phyloP scores from a whole-genome alignment of 2,329 filamentous ascomycete genomes.

The Botrytis pseudocinerea region DNA sequence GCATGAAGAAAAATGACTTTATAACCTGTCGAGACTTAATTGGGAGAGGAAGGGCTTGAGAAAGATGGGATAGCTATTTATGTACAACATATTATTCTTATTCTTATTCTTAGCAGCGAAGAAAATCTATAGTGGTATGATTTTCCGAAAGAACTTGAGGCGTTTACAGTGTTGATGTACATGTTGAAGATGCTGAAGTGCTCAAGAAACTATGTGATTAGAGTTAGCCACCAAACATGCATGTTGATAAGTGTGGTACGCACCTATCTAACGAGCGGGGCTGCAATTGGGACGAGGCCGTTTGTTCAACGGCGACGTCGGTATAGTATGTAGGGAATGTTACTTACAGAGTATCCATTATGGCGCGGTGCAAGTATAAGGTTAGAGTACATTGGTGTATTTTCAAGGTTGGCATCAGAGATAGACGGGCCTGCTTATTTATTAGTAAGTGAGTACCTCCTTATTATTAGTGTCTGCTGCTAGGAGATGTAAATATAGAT shows the following conservation, averaged over 20 bases:
- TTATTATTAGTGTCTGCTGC: too few species aligned
- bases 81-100: not conserved
- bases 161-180: not conserved
- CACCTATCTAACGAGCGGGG: too few species aligned
- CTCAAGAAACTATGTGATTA: not conserved
- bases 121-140: not conserved
- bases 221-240: not conserved
- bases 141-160: not conserved
- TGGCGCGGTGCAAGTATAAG: not conserved
- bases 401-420: not conserved
- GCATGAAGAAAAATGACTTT: constrained; percentile 8
- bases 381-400: too few species aligned
- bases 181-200: not conserved
- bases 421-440: not conserved
- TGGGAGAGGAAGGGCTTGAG: not conserved
- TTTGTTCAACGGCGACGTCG: not conserved
- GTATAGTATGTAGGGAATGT: too few species aligned
- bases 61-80: not conserved
- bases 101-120: not conserved
- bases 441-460: not conserved
- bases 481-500: too few species aligned
- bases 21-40: not conserved
- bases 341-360: too few species aligned
- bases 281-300: not conserved
- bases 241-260: not conserved